A percentile compares a stretch with the other conserved stretches of the same genome.
phyloP scores from a whole-genome alignment of 352 stramenopile species.

The Globisporangium paroecandrum region DNA sequence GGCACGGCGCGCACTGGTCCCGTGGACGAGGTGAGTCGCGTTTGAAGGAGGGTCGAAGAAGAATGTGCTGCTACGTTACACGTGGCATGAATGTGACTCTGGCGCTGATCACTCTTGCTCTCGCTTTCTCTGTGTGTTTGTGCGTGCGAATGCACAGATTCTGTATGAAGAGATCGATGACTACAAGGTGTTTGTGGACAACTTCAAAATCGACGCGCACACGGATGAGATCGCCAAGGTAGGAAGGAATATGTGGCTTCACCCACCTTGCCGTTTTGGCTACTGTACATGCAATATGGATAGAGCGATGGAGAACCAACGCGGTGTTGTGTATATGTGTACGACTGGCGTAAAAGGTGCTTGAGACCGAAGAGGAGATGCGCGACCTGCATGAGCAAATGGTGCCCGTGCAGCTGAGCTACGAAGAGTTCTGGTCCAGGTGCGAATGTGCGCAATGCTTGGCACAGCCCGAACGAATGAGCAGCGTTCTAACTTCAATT shows the following conservation, averaged over 20 bases:
- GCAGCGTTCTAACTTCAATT: background rate
- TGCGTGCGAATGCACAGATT: slow-evolving; percentile 27
- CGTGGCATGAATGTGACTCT: background rate
- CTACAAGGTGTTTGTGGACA: slow-evolving; percentile 59
- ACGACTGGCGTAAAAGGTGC: slow-evolving; percentile 21
- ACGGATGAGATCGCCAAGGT: slow-evolving; percentile 71
- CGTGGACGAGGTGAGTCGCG: slow-evolving; percentile 59
- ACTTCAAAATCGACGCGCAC: slow-evolving; percentile 62
- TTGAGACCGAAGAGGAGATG: slow-evolving; percentile 55
- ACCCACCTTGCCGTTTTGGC: background rate
- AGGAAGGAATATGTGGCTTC: background rate
- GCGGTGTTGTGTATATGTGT: background rate
- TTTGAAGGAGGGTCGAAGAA: background rate
- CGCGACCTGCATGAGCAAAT: slow-evolving; percentile 58
- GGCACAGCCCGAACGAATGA: background rate
- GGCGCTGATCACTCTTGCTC: no score
- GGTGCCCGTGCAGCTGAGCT: slow-evolving; percentile 69
- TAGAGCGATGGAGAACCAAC: background rate
- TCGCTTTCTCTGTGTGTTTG: background rate
- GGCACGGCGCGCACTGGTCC: slow-evolving; percentile 49
- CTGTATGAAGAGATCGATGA: slow-evolving; percentile 76
- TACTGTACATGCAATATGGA: background rate
- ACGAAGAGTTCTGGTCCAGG: slow-evolving; percentile 84
- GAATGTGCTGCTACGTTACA: background rate
- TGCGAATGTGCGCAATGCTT: slow-evolving; percentile 18